These are phyloP conservation scores for Penicillium arizonense DNA, from an alignment of 495 filamentous ascomycete genomes.

Conservation along the genomic window DNA sequence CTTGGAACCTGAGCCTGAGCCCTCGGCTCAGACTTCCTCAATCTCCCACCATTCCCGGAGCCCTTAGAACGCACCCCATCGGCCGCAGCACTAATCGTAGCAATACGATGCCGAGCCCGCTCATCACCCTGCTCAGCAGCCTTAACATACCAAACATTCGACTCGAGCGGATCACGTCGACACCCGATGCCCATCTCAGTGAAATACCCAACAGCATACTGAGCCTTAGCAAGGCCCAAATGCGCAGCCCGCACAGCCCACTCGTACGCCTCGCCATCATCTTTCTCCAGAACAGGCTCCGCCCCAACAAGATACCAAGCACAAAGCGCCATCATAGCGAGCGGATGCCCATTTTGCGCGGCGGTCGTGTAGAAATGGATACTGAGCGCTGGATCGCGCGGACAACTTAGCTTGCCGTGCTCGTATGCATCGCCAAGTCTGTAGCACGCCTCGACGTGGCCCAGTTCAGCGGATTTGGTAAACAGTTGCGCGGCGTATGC, in stretches of 20 bases:
- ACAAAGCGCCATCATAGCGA: constrained; percentile 98
- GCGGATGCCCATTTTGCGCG: constrained; percentile 75
- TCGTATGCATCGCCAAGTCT: constrained; percentile 96
- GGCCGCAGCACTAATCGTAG: constrained; percentile 81
- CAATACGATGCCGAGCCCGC: constrained; percentile 79
- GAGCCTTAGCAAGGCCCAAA: constrained; percentile 85
- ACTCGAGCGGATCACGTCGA: constrained; percentile 86
- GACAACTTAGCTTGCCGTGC: constrained; percentile 83
- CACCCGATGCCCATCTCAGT: constrained; percentile 98
- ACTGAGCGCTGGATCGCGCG: constrained; percentile 85
- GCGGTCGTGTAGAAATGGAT: constrained; percentile 97
- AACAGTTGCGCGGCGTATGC: constrained; percentile 91
- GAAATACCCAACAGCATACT: constrained; percentile 96
- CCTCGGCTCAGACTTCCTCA: constrained; percentile 14
- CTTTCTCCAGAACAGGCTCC: constrained; percentile 87
- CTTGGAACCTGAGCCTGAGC: constrained; percentile 1
- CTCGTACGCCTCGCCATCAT: constrained; percentile 94
- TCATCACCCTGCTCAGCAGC: constrained; percentile 92
- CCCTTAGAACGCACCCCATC: constrained; percentile 59
- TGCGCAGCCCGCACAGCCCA: constrained; percentile 89
- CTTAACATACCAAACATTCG: constrained; percentile 97
- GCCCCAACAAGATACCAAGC: constrained; percentile 98
- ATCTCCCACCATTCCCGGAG: constrained; percentile 17
- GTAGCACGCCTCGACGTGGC: constrained; percentile 79
- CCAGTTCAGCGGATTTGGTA: constrained; percentile 90